Percentiles rank a stretch among this genome's conserved stretches.
Conservation (phyloP, 2,329 filamentous ascomycete genomes). For the Colletotrichum sp. region DNA sequence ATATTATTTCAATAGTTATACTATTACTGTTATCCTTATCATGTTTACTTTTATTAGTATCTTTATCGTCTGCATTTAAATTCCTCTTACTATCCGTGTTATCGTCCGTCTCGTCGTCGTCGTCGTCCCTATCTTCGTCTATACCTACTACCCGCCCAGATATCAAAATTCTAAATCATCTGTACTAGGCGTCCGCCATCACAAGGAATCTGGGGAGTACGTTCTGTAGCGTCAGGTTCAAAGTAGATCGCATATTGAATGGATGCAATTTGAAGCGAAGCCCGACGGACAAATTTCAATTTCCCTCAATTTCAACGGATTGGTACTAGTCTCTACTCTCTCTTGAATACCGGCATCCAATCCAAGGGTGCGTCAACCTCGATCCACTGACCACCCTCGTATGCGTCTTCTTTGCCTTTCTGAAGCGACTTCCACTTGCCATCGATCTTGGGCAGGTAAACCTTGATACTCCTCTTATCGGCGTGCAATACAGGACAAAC, state of each 20-base stretch:
- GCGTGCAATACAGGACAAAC: constrained; percentile 60
- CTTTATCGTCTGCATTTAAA: too few species aligned
- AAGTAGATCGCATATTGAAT: background rate
- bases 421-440: constrained; percentile 12
- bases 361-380: constrained; percentile 19
- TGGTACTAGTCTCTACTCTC: background rate
- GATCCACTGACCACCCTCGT: constrained; percentile 15
- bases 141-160: too few species aligned
- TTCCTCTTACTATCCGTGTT: too few species aligned
- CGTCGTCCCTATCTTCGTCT: too few species aligned
- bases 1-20: too few species aligned
- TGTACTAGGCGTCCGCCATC: background rate
- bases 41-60: too few species aligned
- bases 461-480: constrained; percentile 44
- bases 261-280: background rate
- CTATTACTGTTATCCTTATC: too few species aligned
- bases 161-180: background rate
- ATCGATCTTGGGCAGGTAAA: constrained; percentile 53
- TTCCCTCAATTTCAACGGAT: background rate
- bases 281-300: background rate
- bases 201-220: background rate
- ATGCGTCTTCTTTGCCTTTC: background rate
- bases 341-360: constrained; percentile 22
- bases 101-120: too few species aligned
- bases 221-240: background rate